Evolutionary conservation across 2,329 filamentous ascomycete genomes (phyloP), one percentile per base, ranked within the genome.

Genomic region (Ophiostoma populinum): DNA sequence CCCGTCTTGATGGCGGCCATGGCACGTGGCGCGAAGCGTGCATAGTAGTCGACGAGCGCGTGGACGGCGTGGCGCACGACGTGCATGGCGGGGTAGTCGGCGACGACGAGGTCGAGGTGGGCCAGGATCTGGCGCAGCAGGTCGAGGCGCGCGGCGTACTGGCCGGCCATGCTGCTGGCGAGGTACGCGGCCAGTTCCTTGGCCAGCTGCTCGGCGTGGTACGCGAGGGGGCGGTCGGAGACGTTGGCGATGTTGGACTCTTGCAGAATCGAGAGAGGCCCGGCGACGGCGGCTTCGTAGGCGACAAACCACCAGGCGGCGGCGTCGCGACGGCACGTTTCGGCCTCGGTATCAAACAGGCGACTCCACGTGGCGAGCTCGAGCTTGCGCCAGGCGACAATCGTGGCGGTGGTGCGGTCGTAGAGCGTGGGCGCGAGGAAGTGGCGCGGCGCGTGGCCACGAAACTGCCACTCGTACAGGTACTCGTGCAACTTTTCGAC

Each of bases 301-400:
- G 87, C 85, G 40, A 95, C 68, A 47, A 94, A 98, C 77, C 86
- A 98, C 90, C 90, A 98, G 12, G 79, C 77, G 46, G 75, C 76
- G 3, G 87, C 85, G 48, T 83, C 77, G 32, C 81, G 69, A 16
- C 75, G 63, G 46, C 76, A 85, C 47, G 79, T 83, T 35, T 70
- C 65, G 24, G 74, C 66, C 53, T 98, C 90, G 52, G 80, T 73
- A 45, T 93, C 82, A 40, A 98, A 78, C 3, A 98, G 56, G 27
- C 77, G 80, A 24, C 80, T 75, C 90, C 90, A 98, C 1, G 87
- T 94, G 0, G 80, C 79, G 18, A 98, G 63, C 50, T 98, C 90
- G 21, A 98, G 63, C 40, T 86, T 76, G 42, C 90, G 71, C 92
- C 92, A 98, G 49, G 69, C 71, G 37, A 95, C 77, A 34, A 94